Conservation (phyloP, 208 protist species). For the Vickermania spadyakhi region DNA sequence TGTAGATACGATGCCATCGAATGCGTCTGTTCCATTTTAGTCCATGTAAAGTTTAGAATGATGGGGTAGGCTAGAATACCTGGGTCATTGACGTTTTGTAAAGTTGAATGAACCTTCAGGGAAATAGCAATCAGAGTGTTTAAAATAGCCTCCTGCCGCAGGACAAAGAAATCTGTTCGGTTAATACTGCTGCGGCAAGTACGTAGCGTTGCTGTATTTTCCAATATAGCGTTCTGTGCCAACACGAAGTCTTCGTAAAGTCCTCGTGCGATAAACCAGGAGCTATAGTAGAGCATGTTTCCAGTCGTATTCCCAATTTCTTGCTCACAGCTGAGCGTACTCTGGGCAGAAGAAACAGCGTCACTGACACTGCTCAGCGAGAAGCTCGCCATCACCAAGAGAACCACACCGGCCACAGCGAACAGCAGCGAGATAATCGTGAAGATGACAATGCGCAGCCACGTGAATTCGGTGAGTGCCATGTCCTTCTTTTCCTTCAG, state of each 20-base stretch:
- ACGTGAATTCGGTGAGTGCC: neutral
- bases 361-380: neutral
- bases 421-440: neutral
- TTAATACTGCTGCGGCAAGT: constrained; percentile 4
- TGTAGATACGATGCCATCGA: neutral
- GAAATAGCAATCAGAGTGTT: constrained; percentile 3
- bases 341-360: neutral
- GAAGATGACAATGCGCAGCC: neutral
- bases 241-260: constrained; percentile 4
- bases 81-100: neutral
- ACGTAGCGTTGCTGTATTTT: neutral
- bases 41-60: constrained; percentile 3
- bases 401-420: neutral
- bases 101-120: neutral
- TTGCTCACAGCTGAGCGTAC: constrained; percentile 1
- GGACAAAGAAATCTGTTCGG: constrained; percentile 5
- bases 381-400: neutral
- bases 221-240: neutral
- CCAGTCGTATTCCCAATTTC: constrained; percentile 4
- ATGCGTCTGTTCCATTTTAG: neutral
- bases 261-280: constrained; percentile 4
- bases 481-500: neutral
- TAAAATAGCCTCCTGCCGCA: neutral
- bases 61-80: neutral
- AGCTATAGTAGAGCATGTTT: constrained; percentile 2